Base-by-base conservation (phyloP, 1,284 basidiomycete species). In the Phylloboletellus chloephorus region DNA sequence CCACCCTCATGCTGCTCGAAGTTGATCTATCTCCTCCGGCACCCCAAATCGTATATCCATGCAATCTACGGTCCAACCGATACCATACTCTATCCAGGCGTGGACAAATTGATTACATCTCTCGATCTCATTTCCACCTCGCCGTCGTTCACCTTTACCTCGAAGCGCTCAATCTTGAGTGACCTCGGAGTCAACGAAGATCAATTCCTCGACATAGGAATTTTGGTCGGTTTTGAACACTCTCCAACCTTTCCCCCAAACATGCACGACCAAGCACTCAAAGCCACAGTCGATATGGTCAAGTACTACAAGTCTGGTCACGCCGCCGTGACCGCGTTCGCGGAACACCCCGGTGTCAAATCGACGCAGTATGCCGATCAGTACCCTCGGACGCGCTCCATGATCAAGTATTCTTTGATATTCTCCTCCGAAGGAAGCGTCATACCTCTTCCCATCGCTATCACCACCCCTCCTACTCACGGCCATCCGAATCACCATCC, bases 11-110 rank as follows among this genome's bases (percentile, higher is more conserved):
- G 11, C 23, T 41, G 41, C 39, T 37, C 38, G 37, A 60, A 95
- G 88, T 73, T 96, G 57, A 88, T 95, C 50, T 97, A 97, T 67
- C 79, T 98, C 31, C 85, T 94, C 64, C 83, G 90, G 43, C 95
- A 98, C 67, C 74, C 79, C 17, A 96, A 96, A 64, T 78, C 84
- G 4, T 99, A 98, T 67, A 88, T 97, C 48, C 93, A 98, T 61
- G 85, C 95, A 15, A 84, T 98, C 53, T 98, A 82, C 63, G 92
- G 90, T 5, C 82, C 93, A 23, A 88, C 85, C 5, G 95, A 98
- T 60, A 79, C 88, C 13, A 74, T 99, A 16, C 74, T 98, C 31
- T 98, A 94, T 63, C 86, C 88, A 11, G 82, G 84, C 19, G 78
- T 96, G 25, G 93, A 98, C 67, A 86, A 87, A 56, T 74, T 98